phyloP scores from a whole-genome alignment of 2,329 filamentous ascomycete genomes.

The Colletotrichum sp. region DNA sequence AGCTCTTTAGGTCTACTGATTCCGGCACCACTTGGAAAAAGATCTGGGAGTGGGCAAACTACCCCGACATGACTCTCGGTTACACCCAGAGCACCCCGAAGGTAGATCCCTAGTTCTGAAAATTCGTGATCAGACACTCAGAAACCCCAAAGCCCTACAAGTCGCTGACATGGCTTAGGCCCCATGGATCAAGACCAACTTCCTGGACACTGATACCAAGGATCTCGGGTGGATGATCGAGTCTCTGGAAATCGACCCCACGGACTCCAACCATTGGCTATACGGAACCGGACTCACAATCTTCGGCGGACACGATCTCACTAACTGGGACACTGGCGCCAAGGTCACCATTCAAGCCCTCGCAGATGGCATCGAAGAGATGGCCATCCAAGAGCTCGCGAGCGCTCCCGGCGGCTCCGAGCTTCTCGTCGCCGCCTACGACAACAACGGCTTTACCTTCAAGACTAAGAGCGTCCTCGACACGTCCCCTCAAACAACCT shows the following conservation, averaged over 20 bases:
- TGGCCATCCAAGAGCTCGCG: constrained; percentile 52
- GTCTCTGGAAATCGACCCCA: constrained; percentile 60
- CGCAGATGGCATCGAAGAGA: constrained; percentile 61
- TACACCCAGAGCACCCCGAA: constrained; percentile 51
- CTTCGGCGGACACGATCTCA: constrained; percentile 58
- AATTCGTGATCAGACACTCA: no score
- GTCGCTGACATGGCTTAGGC: constrained; percentile 29
- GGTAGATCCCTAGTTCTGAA: not conserved
- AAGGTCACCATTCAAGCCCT: constrained; percentile 52
- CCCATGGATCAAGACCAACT: constrained; percentile 59
- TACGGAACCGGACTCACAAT: constrained; percentile 63
- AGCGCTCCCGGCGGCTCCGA: constrained; percentile 56
- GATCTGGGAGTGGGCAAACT: constrained; percentile 57
- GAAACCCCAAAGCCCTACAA: no score
- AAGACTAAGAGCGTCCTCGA: constrained; percentile 38
- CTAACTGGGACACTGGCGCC: constrained; percentile 53
- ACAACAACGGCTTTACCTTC: constrained; percentile 59
- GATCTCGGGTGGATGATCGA: constrained; percentile 68
- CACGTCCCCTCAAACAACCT: constrained; percentile 47
- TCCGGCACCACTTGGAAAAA: constrained; percentile 59
- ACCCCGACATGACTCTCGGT: constrained; percentile 49
- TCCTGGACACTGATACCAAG: constrained; percentile 51
- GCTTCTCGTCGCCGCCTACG: constrained; percentile 56
- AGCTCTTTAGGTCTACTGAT: constrained; percentile 60
- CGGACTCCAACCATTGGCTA: constrained; percentile 64